Base-by-base conservation (phyloP, 2,329 filamentous ascomycete species). In the Colletotrichum sojae region DNA sequence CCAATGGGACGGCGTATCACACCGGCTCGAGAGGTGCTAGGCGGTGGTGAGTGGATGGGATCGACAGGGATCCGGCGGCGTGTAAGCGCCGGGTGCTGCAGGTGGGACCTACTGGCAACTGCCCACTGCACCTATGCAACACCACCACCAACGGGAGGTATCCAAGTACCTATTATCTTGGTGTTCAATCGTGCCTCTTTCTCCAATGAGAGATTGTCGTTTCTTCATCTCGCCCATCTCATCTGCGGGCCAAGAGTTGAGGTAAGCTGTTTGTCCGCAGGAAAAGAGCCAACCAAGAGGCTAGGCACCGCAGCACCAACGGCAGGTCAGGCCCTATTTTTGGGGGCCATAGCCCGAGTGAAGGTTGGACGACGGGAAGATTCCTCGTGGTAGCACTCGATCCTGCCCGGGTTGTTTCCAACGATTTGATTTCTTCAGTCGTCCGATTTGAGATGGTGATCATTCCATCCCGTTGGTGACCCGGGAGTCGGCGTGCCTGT, bases 51-150 rank as follows among this genome's bases (percentile, higher is more conserved):
- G 65, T 57, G 22, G 58, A 56, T 60, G 55, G 62, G 39, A 45
- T 43, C 49, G 46, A 53, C 70, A 71, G 58, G 70, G 70, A 56
- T 71, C 20, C 22, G 31, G 56, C 46, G 25, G 40, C 27, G 56
- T 70, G 70, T 71, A 71, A 71, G 70, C 70, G 70, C 70, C 67
- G 67, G 54, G 49, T 36, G 60, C 49, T 65, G 46, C 51, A 60
- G 62, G 15, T 60, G 13, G 40, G 16, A 25, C 22, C 22, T 25
- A 25, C 22, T 25, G 13, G 40, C 10, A 10, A 36, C 31, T 46
- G 60, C 27, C 49, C 40, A 39, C 22, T 51, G 46, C 40, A 39
- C 22, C 51, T 31, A 63, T 63, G 60, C 45, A 31, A 57, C 64
- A 52, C 39, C 59, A 67, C 46, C 12, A 40, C 31, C 31, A 10